Evolutionary conservation across 257 asterid genomes (phyloP), one percentile per base, ranked within the genome.

Genomic region (Misopates orontium): DNA sequence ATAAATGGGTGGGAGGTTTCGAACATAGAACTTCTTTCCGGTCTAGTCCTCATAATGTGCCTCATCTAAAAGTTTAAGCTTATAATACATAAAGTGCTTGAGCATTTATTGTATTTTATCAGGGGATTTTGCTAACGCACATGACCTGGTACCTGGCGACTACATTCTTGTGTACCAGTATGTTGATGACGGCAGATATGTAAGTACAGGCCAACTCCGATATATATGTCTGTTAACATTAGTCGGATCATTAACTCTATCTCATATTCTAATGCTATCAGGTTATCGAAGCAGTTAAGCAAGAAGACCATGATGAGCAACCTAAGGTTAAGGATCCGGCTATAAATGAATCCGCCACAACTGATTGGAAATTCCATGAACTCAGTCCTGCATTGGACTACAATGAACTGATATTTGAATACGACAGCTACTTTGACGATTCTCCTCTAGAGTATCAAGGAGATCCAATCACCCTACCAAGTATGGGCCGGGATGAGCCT

Each of bases 131-230:
- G 80, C 71, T 17, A 3, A 41, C 64, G 14, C 73, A 1, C 84
- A 83, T 69, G 77, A 67, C 50, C 67, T 83, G 77, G 73, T 51
- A 10, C 40, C 80, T 2, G 72, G 77, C 11, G 89, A 83, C 40
- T 80, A 65, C 80, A 71, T 83, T 48, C 82, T 80, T n/a, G 75
- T 83, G 60, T 83, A 80, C 76, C 82, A 73, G 58, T 69, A 77
- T 15, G 32, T 66, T 6, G 86, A 83, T 51, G 82, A 78, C n/a
- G 79, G 82, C 20, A 53, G 56, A 65, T 83, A 78, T 18, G 89
- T 83, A 75, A 83, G 88, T 49, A 56, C 15, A 54, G 0, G 18
- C 20, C 41, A 45, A 9, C 17, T 2, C 11, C 3, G 18, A 23
- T 31, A 15, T 22, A 18, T 11, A 47, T 8, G 28, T 25, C 6